phyloP scores from a whole-genome alignment of 805 yeast species.

The Cyberlindnera xylosilytica region DNA sequence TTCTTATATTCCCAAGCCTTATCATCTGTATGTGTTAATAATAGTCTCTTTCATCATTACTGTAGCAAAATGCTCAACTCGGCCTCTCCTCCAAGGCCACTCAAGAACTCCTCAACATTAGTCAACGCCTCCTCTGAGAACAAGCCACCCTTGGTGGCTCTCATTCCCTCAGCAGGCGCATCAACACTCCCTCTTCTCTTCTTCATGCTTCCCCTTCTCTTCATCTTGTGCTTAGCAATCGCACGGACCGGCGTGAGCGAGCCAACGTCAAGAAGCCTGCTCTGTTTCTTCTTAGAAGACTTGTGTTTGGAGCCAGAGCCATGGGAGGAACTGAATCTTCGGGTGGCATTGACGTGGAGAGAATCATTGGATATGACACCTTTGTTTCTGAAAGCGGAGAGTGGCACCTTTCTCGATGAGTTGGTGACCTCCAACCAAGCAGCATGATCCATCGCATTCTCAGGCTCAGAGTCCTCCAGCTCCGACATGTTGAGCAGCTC shows the following conservation, averaged over 20 bases:
- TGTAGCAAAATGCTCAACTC: conserved; percentile 36
- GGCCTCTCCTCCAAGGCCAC: conserved; percentile 45
- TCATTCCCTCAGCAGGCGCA: conserved; percentile 75
- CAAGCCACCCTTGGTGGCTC: conserved; percentile 73
- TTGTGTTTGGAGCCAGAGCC: conserved; percentile 8
- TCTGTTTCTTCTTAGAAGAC: conserved; percentile 13
- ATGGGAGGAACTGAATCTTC: conserved; percentile 21
- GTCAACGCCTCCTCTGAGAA: conserved; percentile 73
- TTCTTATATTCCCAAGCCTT: too few species aligned
- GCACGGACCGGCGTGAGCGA: conserved; percentile 21
- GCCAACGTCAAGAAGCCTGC: conserved; percentile 9
- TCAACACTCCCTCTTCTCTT: conserved; percentile 63
- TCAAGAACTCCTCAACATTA: conserved; percentile 68
- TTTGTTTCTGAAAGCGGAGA: conserved; percentile 88
- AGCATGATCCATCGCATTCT: conserved; percentile 38
- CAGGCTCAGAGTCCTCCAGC: conserved; percentile 70
- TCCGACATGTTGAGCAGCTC: conserved; percentile 88
- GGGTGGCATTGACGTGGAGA: conserved; percentile 27
- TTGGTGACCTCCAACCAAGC: conserved; percentile 33
- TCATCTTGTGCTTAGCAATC: conserved; percentile 11
- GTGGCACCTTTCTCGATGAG: conserved; percentile 59
- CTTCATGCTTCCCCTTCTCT: conserved; percentile 26
- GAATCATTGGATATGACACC: conserved; percentile 40
- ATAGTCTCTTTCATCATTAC: conserved; percentile 1
- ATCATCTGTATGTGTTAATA: too few species aligned